A percentile compares a stretch with the other conserved stretches of the same genome.
Evolutionary conservation across 805 yeast species (phyloP).

Genomic region (Teunomyces gatunensis): DNA sequence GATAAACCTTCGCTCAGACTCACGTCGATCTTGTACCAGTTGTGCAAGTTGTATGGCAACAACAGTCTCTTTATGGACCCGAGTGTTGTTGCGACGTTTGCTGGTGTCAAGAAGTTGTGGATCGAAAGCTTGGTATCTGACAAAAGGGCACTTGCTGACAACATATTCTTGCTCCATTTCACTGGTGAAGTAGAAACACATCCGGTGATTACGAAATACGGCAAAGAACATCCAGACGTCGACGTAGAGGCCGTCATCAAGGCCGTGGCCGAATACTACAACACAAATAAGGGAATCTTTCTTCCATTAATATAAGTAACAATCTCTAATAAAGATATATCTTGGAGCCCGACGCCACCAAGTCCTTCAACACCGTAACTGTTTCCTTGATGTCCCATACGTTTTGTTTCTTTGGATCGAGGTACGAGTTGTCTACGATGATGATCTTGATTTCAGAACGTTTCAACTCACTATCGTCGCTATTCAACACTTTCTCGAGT

Average conservation of each 20-base stretch:
- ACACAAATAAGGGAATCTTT: constrained; percentile 20
- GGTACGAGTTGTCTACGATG: constrained; percentile 57
- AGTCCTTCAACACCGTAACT: constrained; percentile 35
- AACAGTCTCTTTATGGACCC: constrained; percentile 21
- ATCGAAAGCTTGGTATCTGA: constrained; percentile 8
- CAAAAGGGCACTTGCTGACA: constrained; percentile 18
- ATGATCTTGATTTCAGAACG: constrained; percentile 49
- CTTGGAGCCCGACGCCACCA: constrained; percentile 44
- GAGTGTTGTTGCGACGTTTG: constrained; percentile 16
- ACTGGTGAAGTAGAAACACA: constrained; percentile 4
- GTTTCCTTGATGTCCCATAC: constrained; percentile 59
- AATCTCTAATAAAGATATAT: constrained; percentile 50
- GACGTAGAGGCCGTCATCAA: constrained; percentile 1
- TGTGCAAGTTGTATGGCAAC: constrained; percentile 2
- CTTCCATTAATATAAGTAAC: constrained; percentile 13
- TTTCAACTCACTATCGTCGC: constrained; percentile 40
- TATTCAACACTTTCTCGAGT: constrained; percentile 44
- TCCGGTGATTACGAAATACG: background rate
- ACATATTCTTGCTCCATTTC: constrained; percentile 21
- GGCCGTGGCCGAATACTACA: constrained; percentile 23
- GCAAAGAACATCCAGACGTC: background rate
- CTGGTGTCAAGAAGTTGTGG: constrained; percentile 33
- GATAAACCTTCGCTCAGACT: constrained; percentile 1
- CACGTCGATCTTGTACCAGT: background rate
- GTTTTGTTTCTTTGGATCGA: constrained; percentile 59